Evolutionary conservation across 768 basidiomycete species (phyloP), one percentile per base, ranked within the genome.

Genomic region (Boletus tomentosulus): DNA sequence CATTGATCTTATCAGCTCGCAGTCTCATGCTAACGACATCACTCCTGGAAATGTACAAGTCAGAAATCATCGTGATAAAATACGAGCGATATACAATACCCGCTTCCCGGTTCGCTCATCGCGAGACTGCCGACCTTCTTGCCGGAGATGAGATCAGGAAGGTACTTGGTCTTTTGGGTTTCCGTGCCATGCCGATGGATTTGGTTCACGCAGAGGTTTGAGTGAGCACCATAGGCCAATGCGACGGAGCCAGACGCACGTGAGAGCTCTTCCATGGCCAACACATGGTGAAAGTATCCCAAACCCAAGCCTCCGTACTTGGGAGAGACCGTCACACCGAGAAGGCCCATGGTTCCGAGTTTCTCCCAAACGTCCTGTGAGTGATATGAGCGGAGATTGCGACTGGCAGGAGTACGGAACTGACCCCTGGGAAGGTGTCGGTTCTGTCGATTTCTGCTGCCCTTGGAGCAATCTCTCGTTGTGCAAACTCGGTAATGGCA

Each of bases 1-100:
- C 88, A 27, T 81, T 73, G 6, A 86, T 76, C 74, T 87, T 89
- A 60, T 87, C 85, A 24, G 93, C 93, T 55, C 79, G 84, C 53
- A 93, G 74, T 62, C 78, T 78, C 95, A 98, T 98, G 65, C 90
- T 91, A 19, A 97, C 85, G n/a, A 98, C 94, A 71, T 98, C 94
- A 64, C 91, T 93, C 53, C 69, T 70, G 51, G 42, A 39, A 44
- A 38, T 4, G 39, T 33, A 47, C 22, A 16, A 4, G 41, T 66
- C 19, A 57, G 34, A 2, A 43, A 9, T 25, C 6, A 8, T 13
- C 6, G 33, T 3, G 45, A 28, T 37, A 7, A 27, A 15, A 44
- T 22, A 28, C 34, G 28, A 48, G 24, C 15, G 46, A 37, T 19
- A 30, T 25, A 34, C 53, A 37, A 30, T 49, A 71, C 69, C 95